These are phyloP conservation scores for Ophiostoma ips DNA, from an alignment of 2,329 filamentous ascomycete species.

Conservation along the genomic window DNA sequence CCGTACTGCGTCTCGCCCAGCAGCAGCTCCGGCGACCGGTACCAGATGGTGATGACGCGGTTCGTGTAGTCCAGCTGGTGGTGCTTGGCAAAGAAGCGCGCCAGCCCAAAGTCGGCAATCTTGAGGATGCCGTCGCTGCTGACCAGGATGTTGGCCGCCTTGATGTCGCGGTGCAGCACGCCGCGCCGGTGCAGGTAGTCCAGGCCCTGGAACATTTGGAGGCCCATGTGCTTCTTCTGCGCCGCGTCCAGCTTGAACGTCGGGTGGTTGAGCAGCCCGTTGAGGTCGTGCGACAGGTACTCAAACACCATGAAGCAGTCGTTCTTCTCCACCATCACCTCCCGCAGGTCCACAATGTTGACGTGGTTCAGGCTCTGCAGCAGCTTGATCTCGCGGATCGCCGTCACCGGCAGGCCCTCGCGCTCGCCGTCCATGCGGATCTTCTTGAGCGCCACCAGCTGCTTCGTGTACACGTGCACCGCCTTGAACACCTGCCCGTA, in stretches of 20 bases:
- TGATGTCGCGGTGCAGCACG: constrained; percentile 95
- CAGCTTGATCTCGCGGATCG: constrained; percentile 80
- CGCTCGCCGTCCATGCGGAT: constrained; percentile 89
- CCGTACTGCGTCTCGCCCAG: constrained; percentile 85
- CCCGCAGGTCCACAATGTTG: constrained; percentile 71
- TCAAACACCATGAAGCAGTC: constrained; percentile 99
- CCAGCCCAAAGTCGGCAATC: constrained; percentile 88
- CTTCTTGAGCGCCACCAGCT: constrained; percentile 72
- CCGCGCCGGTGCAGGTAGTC: constrained; percentile 86
- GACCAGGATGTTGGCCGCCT: constrained; percentile 92
- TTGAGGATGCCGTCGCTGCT: constrained; percentile 82
- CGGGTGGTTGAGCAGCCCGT: constrained; percentile 87
- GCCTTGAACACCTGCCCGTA: constrained; percentile 94
- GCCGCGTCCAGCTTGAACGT: constrained; percentile 71
- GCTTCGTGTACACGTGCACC: constrained; percentile 81
- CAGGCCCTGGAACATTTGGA: constrained; percentile 84
- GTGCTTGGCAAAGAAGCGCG: constrained; percentile 89
- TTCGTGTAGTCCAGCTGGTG: constrained; percentile 93
- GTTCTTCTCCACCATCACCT: constrained; percentile 97
- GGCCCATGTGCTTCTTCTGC: constrained; percentile 86
- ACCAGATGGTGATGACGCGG: constrained; percentile 98
- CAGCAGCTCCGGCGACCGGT: constrained; percentile 78
- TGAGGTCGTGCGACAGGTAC: constrained; percentile 91
- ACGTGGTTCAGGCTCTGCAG: constrained; percentile 72
- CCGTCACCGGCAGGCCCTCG: constrained; percentile 83